Evolutionary conservation across 2,329 filamentous ascomycete species (phyloP), one percentile per base, ranked within the genome.

Genomic region (Apiospora saccharicola): DNA sequence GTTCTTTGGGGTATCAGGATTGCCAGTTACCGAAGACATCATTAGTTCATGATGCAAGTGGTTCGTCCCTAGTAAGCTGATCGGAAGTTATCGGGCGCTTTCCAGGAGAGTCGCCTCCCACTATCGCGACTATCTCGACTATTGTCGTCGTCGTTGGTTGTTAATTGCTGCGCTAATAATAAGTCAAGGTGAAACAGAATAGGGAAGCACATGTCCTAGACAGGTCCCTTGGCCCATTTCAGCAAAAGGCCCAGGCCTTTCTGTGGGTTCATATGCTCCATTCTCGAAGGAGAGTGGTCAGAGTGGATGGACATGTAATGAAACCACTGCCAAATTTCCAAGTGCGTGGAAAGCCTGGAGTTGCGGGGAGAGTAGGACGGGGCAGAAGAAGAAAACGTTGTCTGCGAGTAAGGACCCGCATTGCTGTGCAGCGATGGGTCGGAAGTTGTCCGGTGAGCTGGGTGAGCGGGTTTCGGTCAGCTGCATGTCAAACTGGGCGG

Each of bases 281-380:
- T 41, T 41, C 37, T 41, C 37, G 37, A 41, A 41, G 37, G 37
- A 41, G 37, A 41, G 37, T 41, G 37, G 37, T 7, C 26, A 37
- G 53, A 61, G 53, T 61, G 53, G 53, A 22, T 12, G 19, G 46
- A 49, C n/a, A 34, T 22, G 53, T 16, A 61, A 61, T 61, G 53
- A 37, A 61, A 61, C 53, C 26, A 12, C 53, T 61, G 53, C 53
- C 53, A 61, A 61, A 30, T 61, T 61, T 37, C 51, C 14, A 41
- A 41, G 53, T 16, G 53, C 53, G 53, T 61, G 30, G 30, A 61
- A 61, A 61, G 37, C 53, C 53, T 61, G 53, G 53, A 61, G 57
- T 64, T 64, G 57, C 30, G 57, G 57, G 57, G 57, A n/a, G 22
- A n/a, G 10, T 8, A 57, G 30, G 16, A 12, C 12, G 16, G 53